These are phyloP conservation scores for Salvia splendens DNA, from an alignment of 257 asterid species.

Conservation along the genomic window DNA sequence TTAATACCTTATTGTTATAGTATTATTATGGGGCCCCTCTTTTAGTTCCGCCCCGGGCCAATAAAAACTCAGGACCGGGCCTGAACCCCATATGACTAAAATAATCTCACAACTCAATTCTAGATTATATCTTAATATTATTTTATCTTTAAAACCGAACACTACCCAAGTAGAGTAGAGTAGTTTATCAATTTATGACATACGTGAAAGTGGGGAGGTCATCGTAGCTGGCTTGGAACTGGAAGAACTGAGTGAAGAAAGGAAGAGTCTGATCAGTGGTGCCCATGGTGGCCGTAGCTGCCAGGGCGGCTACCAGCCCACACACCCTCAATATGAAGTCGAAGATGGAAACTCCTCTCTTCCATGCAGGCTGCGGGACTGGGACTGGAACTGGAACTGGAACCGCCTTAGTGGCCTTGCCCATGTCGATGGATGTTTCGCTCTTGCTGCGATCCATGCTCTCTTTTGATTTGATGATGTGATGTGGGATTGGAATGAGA, in stretches of 20 bases:
- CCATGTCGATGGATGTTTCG: slow-evolving; percentile 47
- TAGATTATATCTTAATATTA: too few relatives aligned
- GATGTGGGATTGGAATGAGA: neutral
- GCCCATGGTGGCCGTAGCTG: slow-evolving; percentile 77
- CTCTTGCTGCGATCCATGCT: slow-evolving; percentile 34
- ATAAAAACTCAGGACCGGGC: too few relatives aligned
- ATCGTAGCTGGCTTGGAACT: slow-evolving; percentile 80
- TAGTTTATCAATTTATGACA: too few relatives aligned
- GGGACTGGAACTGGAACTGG: slow-evolving; percentile 29
- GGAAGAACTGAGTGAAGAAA: slow-evolving; percentile 79
- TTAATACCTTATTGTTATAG: too few relatives aligned
- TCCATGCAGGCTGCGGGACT: slow-evolving; percentile 41
- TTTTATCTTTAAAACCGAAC: too few relatives aligned
- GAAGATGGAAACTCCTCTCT: slow-evolving; percentile 66
- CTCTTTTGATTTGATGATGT: too few relatives aligned
- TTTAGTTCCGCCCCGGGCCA: too few relatives aligned
- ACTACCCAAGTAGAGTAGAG: too few relatives aligned
- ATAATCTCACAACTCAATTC: too few relatives aligned
- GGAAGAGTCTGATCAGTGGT: slow-evolving; percentile 82
- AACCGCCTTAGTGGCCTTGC: slow-evolving; percentile 36
- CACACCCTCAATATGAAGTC: slow-evolving; percentile 71
- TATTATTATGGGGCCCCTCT: too few relatives aligned
- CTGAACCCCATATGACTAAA: too few relatives aligned
- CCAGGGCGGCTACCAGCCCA: slow-evolving; percentile 60
- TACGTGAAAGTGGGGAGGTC: slow-evolving; percentile 83